Conservation (phyloP, 306 rosid species). For the Boehmeria nivea region DNA sequence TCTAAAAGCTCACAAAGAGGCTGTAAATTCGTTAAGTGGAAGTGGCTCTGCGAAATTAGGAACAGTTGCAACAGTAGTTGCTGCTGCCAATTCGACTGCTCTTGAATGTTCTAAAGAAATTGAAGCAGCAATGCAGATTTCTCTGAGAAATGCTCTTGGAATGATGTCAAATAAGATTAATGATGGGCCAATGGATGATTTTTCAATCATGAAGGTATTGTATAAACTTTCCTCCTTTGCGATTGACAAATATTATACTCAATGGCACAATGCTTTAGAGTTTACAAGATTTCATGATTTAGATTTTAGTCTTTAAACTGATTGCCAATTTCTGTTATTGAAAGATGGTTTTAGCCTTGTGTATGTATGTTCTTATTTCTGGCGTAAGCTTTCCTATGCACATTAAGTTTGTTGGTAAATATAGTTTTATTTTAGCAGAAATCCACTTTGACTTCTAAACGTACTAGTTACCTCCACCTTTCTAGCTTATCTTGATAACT, state of each 20-base stretch:
- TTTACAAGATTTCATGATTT: background rate
- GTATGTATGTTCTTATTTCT: too few relatives aligned
- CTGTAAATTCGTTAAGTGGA: constrained; percentile 94
- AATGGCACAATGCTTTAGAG: background rate
- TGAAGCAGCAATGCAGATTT: constrained; percentile 97
- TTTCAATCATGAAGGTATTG: constrained; percentile 88
- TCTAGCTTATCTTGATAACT: too few relatives aligned
- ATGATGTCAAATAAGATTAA: constrained; percentile 55
- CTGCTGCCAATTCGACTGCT: constrained; percentile 97
- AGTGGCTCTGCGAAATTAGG: constrained; percentile 87
- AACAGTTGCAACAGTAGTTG: constrained; percentile 92
- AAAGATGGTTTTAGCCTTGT: background rate
- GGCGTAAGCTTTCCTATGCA: too few relatives aligned
- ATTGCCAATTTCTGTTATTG: background rate
- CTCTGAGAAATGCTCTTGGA: constrained; percentile 86
- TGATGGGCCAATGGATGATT: constrained; percentile 95
- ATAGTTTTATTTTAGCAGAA: too few relatives aligned
- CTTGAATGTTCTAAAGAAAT: constrained; percentile 85
- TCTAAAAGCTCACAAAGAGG: constrained; percentile 96
- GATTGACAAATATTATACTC: background rate
- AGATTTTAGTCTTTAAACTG: too few relatives aligned
- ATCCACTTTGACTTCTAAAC: too few relatives aligned
- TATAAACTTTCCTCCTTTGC: constrained; percentile 7
- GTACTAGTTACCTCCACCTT: too few relatives aligned
- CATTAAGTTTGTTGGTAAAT: too few relatives aligned